Base-by-base conservation (phyloP, 2,329 filamentous ascomycete genomes). In the Nemania sp. region DNA sequence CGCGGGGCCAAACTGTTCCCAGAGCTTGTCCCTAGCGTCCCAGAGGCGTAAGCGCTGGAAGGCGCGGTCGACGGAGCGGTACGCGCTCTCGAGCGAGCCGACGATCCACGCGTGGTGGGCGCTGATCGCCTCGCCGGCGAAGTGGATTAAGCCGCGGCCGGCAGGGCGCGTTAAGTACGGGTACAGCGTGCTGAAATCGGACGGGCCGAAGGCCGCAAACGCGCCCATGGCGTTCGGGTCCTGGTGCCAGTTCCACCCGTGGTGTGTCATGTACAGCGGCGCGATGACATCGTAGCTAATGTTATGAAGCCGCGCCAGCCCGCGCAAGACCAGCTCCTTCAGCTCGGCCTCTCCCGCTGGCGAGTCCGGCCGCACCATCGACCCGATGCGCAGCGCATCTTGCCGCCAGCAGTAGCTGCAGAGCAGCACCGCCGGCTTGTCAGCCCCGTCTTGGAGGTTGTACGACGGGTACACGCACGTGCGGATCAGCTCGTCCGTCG, bases 391-490 rank as follows among this genome's bases (percentile, higher is more conserved):
- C 8, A 59, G 26, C 1, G 71, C 67, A 52, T 74, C 72, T 50
- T 73, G 70, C 17, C 49, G 52, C 70, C 70, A 73, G 1, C 66
- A 68, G 52, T 74, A 75, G 2, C 67, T 70, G n/a, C 56, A 62
- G 2, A 75, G 60, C 6, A 74, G 66, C 3, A 73, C 68, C 6
- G 65, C 68, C 3, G 67, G 61, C 8, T 63, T 47, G 8, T 60
- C 8, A 0, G 14, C 14, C 2, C 44, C 37, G 31, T 66, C 66
- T 33, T 63, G 11, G 28, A 64, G 9, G 31, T 71, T 71, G 58
- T 72, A 73, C 1, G 69, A 71, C 6, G 71, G 72, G 60, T 74
- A 74, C 5, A 73, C 72, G 47, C 63, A 66, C 6, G 56, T 64
- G 12, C 71, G 64, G 19, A 70, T 56, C 2, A 63, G 60, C 4